These are phyloP conservation scores for Penicillium malachiteum DNA, from an alignment of 495 filamentous ascomycete genomes.

Conservation along the genomic window DNA sequence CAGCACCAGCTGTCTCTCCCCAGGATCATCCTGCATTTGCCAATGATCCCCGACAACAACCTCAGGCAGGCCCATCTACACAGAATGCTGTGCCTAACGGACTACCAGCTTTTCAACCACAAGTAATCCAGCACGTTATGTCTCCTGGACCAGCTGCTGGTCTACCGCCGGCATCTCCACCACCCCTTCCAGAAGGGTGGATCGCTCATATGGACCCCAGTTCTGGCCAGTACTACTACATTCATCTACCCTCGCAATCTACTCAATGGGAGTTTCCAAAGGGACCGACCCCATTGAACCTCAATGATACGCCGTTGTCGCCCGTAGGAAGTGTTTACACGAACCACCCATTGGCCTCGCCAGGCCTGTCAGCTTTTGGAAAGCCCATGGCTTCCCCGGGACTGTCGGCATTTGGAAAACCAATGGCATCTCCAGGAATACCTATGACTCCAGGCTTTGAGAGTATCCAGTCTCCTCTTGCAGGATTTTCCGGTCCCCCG, in stretches of 20 bases:
- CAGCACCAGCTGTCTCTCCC: constrained; percentile 42
- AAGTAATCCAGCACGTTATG: constrained; percentile 12
- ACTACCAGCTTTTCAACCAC: constrained; percentile 34
- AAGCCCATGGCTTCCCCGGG: constrained; percentile 74
- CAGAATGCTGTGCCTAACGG: constrained; percentile 38
- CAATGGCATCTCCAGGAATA: constrained; percentile 73
- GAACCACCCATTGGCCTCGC: constrained; percentile 69
- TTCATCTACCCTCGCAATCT: constrained; percentile 91
- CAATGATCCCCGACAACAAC: constrained; percentile 63
- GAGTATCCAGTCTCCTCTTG: constrained; percentile 70
- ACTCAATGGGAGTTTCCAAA: constrained; percentile 99
- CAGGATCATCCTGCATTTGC: constrained; percentile 83
- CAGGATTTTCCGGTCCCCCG: constrained; percentile 79
- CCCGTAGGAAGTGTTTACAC: constrained; percentile 77
- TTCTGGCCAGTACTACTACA: constrained; percentile 98
- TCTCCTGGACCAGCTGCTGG: constrained; percentile 52
- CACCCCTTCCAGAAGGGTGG: constrained; percentile 95
- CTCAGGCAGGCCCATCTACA: constrained; percentile 37
- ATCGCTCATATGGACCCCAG: constrained; percentile 94
- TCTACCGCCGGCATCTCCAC: constrained; percentile 74
- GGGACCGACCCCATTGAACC: constrained; percentile 77
- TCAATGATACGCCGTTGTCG: constrained; percentile 75
- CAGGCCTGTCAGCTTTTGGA: constrained; percentile 63
- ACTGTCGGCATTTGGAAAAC: constrained; percentile 68
- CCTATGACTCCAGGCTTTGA: constrained; percentile 71